Conservation (phyloP, 192 early-diverging fungal species). For the Backusella luteola region DNA sequence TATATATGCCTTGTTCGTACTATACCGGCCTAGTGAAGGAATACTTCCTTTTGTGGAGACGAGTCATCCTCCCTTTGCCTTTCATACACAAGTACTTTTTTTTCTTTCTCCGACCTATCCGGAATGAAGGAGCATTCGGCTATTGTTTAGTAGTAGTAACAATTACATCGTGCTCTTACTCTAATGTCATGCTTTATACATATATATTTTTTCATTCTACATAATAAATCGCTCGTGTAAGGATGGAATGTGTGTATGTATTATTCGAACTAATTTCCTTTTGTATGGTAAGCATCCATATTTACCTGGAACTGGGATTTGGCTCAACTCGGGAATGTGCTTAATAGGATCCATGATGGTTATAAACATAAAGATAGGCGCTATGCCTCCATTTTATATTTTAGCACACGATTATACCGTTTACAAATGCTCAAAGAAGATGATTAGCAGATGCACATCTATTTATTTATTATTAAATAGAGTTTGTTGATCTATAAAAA, state of each 20-base stretch:
- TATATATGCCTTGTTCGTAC: neutral
- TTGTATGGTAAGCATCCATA: neutral
- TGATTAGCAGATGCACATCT: too few relatives aligned
- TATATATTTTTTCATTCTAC: neutral
- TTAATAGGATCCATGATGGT: too few relatives aligned
- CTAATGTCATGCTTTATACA: too few relatives aligned
- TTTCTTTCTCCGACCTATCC: neutral
- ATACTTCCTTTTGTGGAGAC: slow-evolving; percentile 4
- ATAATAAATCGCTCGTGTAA: neutral
- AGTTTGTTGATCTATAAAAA: too few relatives aligned
- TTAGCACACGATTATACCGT: too few relatives aligned
- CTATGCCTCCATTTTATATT: too few relatives aligned
- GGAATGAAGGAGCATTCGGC: neutral
- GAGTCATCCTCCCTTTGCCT: neutral
- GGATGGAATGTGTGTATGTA: neutral
- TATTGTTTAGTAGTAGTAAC: too few relatives aligned
- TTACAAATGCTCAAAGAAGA: too few relatives aligned
- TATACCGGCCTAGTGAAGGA: neutral
- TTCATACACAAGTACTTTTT: neutral
- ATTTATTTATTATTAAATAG: too few relatives aligned
- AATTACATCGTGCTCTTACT: neutral
- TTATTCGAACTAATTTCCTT: neutral
- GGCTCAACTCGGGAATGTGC: too few relatives aligned
- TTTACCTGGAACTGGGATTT: neutral
- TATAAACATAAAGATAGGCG: too few relatives aligned